Evolutionary conservation across 345 rosid species (phyloP).

Genomic region (Combretum micranthum): DNA sequence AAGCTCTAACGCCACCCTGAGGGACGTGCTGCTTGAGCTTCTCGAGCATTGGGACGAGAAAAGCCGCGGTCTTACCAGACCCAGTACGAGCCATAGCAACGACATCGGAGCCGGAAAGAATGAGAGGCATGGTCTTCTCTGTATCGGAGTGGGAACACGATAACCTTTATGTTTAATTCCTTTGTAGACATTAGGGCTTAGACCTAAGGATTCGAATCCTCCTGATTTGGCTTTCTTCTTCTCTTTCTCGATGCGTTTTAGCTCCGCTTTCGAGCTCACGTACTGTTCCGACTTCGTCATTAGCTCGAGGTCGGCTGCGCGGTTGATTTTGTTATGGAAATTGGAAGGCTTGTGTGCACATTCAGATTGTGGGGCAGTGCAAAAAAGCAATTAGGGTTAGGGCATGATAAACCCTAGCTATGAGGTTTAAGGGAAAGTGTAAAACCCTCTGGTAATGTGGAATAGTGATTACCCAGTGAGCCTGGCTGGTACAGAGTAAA

Average conservation of each 20-base stretch:
- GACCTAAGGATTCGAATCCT: slow-evolving; percentile 85
- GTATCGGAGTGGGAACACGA: slow-evolving; percentile 91
- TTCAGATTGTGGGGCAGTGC: no score
- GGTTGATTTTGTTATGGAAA: no score
- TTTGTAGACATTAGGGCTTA: slow-evolving; percentile 58
- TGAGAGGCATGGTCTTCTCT: slow-evolving; percentile 97
- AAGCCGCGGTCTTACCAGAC: slow-evolving; percentile 95
- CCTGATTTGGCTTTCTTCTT: slow-evolving; percentile 92
- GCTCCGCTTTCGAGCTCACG: slow-evolving; percentile 81
- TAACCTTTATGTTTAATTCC: slow-evolving; percentile 88
- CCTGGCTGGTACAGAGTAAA: no score
- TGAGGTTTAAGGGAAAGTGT: no score
- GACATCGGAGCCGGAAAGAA: slow-evolving; percentile 84
- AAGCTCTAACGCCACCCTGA: slow-evolving; percentile 81
- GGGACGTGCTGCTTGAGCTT: slow-evolving; percentile 68
- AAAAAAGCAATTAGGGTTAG: no score
- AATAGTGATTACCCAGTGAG: no score
- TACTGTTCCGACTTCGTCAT: slow-evolving; percentile 11
- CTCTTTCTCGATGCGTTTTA: slow-evolving; percentile 49
- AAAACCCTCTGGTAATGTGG: no score
- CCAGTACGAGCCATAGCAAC: slow-evolving; percentile 99
- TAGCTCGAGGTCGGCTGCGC: background rate
- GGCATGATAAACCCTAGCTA: no score
- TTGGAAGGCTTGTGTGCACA: no score
- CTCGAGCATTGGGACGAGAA: slow-evolving; percentile 89